Conservation (phyloP, 2,329 filamentous ascomycete genomes). For the Calcarisporium arbuscula region DNA sequence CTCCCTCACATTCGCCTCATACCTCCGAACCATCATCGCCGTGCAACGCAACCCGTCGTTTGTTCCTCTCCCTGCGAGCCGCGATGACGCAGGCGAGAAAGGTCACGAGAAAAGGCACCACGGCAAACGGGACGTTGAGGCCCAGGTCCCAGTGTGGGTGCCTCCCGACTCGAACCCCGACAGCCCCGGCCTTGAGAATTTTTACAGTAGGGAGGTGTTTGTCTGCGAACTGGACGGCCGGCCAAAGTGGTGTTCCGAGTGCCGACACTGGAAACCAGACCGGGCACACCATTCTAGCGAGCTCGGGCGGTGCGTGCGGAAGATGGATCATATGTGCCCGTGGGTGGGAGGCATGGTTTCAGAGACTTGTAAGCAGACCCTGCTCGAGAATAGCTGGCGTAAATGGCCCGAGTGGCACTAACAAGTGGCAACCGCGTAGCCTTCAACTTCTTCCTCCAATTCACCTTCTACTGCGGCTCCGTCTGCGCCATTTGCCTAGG, state of each 20-base stretch:
- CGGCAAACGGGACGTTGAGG: constrained; percentile 15
- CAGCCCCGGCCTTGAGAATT: constrained; percentile 63
- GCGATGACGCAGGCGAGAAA: constrained; percentile 21
- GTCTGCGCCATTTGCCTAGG: constrained; percentile 61
- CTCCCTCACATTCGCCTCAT: constrained; percentile 57
- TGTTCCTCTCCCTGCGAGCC: constrained; percentile 48
- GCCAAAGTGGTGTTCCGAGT: constrained; percentile 82
- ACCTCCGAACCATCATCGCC: constrained; percentile 63
- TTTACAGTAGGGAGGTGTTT: constrained; percentile 79
- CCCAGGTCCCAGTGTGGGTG: constrained; percentile 23
- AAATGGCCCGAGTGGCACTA: no score
- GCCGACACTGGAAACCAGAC: constrained; percentile 82
- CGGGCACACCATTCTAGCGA: constrained; percentile 82
- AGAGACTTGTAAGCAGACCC: constrained; percentile 56
- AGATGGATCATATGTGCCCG: constrained; percentile 95
- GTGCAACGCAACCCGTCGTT: constrained; percentile 68
- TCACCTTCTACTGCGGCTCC: constrained; percentile 65
- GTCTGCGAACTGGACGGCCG: constrained; percentile 75
- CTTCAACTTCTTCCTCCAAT: constrained; percentile 92
- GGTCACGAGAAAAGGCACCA: constrained; percentile 11
- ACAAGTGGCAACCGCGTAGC: no score
- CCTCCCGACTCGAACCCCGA: constrained; percentile 47
- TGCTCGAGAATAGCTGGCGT: not conserved
- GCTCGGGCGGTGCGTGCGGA: constrained; percentile 71
- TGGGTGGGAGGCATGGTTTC: constrained; percentile 93